phyloP scores from a whole-genome alignment of 768 basidiomycete species.

The Mycena crocata region DNA sequence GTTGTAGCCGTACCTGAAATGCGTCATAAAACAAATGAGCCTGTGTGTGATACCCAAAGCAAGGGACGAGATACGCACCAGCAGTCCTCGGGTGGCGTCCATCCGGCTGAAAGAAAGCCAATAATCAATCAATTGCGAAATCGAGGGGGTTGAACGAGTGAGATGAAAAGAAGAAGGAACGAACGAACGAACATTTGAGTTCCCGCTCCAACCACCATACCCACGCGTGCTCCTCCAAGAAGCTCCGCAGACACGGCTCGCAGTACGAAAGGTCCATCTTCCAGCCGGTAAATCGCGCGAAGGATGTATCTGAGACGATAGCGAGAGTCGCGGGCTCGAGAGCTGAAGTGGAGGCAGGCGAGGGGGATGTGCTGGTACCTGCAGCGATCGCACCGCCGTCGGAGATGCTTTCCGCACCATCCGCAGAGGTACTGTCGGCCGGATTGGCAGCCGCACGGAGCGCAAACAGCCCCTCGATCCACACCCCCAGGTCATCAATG shows the following conservation, averaged over 20 bases:
- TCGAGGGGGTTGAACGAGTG: neutral
- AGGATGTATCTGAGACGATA: neutral
- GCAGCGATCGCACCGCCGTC: too few species aligned
- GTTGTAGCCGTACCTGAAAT: constrained; percentile 24
- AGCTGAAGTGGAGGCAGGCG: too few species aligned
- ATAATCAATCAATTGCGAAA: neutral
- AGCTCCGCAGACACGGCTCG: constrained; percentile 11
- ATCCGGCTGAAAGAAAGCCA: constrained; percentile 15
- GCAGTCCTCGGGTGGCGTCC: constrained; percentile 28
- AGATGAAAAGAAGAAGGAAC: neutral
- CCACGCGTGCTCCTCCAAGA: constrained; percentile 25
- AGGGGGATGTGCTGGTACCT: too few species aligned
- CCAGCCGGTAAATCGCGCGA: too few species aligned
- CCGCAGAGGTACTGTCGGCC: too few species aligned
- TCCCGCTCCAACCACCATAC: constrained; percentile 11
- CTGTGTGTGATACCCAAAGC: neutral
- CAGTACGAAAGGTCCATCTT: constrained; percentile 13
- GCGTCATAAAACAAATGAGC: neutral
- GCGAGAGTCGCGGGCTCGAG: too few species aligned
- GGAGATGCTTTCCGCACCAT: too few species aligned
- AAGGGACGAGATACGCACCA: constrained; percentile 13
- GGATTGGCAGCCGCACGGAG: too few species aligned
- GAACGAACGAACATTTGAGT: constrained; percentile 4
- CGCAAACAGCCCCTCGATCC: too few species aligned
- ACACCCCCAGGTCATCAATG: too few species aligned